These are phyloP conservation scores for Aspergillus avenaceus DNA, from an alignment of 495 filamentous ascomycete species.

Conservation along the genomic window DNA sequence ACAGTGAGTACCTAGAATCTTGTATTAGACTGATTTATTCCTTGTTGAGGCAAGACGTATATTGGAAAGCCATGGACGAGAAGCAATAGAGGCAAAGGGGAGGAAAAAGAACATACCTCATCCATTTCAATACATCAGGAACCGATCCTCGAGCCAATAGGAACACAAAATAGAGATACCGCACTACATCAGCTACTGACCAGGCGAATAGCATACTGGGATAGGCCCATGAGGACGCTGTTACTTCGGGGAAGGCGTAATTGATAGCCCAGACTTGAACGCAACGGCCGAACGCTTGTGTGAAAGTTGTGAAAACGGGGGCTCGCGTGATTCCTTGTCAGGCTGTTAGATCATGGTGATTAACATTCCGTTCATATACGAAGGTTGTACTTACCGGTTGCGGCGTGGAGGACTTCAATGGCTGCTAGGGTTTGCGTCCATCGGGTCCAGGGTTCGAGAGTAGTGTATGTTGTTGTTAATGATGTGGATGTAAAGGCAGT, in stretches of 20 bases:
- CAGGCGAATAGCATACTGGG: constrained; percentile 50
- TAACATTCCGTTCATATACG: no score
- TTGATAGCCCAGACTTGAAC: constrained; percentile 52
- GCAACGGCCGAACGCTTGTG: constrained; percentile 49
- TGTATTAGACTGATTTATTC: not conserved
- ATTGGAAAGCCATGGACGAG: no score
- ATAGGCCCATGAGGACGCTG: constrained; percentile 31
- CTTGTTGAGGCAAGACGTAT: no score
- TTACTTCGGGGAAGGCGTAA: constrained; percentile 33
- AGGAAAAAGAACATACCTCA: constrained; percentile 23
- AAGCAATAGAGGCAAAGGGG: not conserved
- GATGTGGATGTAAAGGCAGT: constrained; percentile 1
- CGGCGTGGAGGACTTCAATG: constrained; percentile 43
- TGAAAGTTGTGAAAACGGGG: constrained; percentile 49
- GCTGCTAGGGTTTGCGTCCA: constrained; percentile 28
- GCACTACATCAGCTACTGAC: constrained; percentile 45
- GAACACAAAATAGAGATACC: constrained; percentile 51
- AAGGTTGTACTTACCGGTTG: constrained; percentile 26
- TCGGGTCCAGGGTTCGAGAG: constrained; percentile 26
- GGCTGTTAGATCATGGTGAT: no score
- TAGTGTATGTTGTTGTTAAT: constrained; percentile 15
- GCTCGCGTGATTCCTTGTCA: constrained; percentile 44
- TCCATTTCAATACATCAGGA: constrained; percentile 36
- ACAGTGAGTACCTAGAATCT: constrained; percentile 45
- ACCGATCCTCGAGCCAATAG: constrained; percentile 23